Evolutionary conservation across 2,329 filamentous ascomycete genomes (phyloP).

Genomic region (Ascochyta fabae): DNA sequence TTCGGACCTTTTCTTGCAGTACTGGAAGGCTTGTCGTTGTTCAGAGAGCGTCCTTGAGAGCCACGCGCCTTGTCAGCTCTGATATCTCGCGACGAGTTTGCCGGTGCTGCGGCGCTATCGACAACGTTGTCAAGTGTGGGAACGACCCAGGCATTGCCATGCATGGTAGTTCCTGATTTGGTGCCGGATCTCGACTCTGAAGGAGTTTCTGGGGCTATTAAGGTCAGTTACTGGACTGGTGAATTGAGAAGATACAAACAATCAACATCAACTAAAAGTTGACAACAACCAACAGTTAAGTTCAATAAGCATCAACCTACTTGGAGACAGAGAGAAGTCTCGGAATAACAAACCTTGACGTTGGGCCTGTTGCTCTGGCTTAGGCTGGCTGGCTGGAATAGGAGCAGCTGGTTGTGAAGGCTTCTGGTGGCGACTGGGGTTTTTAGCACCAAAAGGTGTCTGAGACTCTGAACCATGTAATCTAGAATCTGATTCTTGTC

Average conservation of each 20-base stretch:
- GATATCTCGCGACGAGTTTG: constrained; percentile 8
- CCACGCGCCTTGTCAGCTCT: constrained; percentile 25
- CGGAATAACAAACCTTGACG: constrained; percentile 13
- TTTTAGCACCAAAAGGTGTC: not conserved
- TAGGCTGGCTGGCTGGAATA: not conserved
- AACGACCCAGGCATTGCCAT: too few relatives aligned
- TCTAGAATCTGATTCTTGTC: not conserved
- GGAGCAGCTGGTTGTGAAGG: not conserved
- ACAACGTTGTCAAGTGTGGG: not conserved
- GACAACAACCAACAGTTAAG: not conserved
- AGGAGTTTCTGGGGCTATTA: not conserved
- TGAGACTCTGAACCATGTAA: not conserved
- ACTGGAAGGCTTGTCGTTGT: not conserved
- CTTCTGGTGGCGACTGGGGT: not conserved
- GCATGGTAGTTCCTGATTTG: not conserved
- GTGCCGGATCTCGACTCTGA: not conserved
- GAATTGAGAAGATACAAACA: too few relatives aligned
- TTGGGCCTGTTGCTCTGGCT: not conserved
- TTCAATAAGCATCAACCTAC: not conserved
- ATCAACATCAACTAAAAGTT: not conserved
- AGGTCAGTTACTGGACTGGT: not conserved
- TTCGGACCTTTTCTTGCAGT: not conserved
- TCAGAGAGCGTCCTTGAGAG: constrained; percentile 24
- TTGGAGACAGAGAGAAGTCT: constrained; percentile 4
- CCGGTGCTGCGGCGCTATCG: not conserved